Evolutionary conservation across 1,139 yeast species (phyloP).

Genomic region (Scheffersomyces segobiensis): DNA sequence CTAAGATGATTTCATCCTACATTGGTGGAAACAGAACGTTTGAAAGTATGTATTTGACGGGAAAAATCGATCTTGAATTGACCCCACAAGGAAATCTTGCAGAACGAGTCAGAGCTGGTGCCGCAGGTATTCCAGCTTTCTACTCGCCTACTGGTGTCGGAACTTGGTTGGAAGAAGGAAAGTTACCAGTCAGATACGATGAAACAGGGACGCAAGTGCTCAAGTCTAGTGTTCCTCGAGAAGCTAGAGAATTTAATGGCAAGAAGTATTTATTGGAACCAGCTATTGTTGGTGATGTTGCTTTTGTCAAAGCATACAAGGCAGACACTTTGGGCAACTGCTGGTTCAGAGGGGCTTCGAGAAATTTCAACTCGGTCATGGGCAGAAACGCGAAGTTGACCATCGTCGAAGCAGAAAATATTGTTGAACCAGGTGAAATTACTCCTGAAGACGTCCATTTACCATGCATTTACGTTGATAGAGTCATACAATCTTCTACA

Average conservation of each 20-base stretch:
- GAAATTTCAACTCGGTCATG: slow-evolving; percentile 47
- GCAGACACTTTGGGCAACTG: slow-evolving; percentile 51
- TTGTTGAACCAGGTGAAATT: slow-evolving; percentile 49
- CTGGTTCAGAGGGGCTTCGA: slow-evolving; percentile 48
- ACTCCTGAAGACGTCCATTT: slow-evolving; percentile 47
- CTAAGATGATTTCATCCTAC: slow-evolving; percentile 48
- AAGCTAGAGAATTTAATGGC: slow-evolving; percentile 43
- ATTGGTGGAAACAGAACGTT: slow-evolving; percentile 49
- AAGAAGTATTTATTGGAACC: slow-evolving; percentile 43
- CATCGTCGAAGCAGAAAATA: slow-evolving; percentile 52
- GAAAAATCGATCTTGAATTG: slow-evolving; percentile 46
- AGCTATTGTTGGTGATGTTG: slow-evolving; percentile 47
- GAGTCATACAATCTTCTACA: slow-evolving; percentile 40
- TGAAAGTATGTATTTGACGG: slow-evolving; percentile 41
- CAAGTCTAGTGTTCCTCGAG: slow-evolving; percentile 38
- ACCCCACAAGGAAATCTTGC: slow-evolving; percentile 55
- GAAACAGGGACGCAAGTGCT: slow-evolving; percentile 29
- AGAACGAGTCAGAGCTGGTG: slow-evolving; percentile 51
- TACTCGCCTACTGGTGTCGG: slow-evolving; percentile 53
- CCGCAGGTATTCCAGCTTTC: slow-evolving; percentile 52
- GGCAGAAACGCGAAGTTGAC: slow-evolving; percentile 48
- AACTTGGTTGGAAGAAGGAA: slow-evolving; percentile 52
- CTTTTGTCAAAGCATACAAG: slow-evolving; percentile 48
- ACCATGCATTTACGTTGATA: slow-evolving; percentile 46
- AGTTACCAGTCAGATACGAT: slow-evolving; percentile 42